Evolutionary conservation across 495 filamentous ascomycete species (phyloP), one percentile per base, ranked within the genome.

Genomic region (Penicillium verhagenii): DNA sequence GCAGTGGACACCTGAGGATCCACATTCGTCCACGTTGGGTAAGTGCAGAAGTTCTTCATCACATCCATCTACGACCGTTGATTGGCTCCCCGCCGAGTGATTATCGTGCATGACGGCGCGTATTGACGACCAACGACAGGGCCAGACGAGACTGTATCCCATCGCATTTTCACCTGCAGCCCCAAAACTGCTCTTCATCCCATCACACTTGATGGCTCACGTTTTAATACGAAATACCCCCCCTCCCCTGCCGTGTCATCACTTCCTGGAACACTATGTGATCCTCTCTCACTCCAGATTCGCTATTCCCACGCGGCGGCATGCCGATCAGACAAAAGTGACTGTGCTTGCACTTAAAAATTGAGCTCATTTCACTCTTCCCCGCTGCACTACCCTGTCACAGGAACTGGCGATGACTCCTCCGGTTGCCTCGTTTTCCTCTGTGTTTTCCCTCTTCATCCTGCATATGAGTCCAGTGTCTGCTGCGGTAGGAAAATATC

Each of bases 61-160:
- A 25, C 19, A 10, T 11, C n/a, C 14, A 47, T 50, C 37, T 48
- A 16, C 50, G 24, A 10, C 35, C 45, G 39, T 42, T 65, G 54
- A 69, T 49, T 69, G 63, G 66, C n/a, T 19, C 52, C 47, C 55
- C 49, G 43, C 43, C 31, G 35, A 51, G 65, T 68, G 65, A 68
- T 18, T 40, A 59, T 56, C 52, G 46, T 66, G 65, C 65, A 68
- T 50, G 29, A 35, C 49, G 63, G 72, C 72, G 72, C 70, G 46
- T 74, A 74, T 37, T 59, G 59, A 29, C 39, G 50, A 62, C 71
- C 69, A 74, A 72, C 66, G 51, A 67, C 60, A 63, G 55, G 52
- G n/a, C n/a, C n/a, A n/a, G n/a, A n/a, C n/a, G n/a, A n/a, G n/a
- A n/a, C 35, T 48, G 16, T 43, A 38, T 47, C 43, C 37, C 45